phyloP scores from a whole-genome alignment of 257 asterid genomes.

The Solanum pinnatisectum region DNA sequence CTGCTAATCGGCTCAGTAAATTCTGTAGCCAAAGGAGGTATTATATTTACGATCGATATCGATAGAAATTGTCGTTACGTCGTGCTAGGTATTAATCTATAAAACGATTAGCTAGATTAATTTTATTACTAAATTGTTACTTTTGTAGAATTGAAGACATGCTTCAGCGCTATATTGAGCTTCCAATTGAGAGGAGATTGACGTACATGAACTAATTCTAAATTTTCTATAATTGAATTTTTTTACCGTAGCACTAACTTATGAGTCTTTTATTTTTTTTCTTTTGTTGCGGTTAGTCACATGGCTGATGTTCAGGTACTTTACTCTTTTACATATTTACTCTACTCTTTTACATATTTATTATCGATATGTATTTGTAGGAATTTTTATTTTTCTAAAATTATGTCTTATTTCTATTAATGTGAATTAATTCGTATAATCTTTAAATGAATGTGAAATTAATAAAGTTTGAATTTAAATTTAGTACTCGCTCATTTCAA shows the following conservation, averaged over 20 bases:
- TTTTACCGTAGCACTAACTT: background rate
- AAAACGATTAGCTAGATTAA: background rate
- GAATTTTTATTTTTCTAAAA: background rate
- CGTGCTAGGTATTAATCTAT: background rate
- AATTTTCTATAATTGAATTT: background rate
- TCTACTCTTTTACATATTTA: background rate
- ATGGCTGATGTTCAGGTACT: conserved; percentile 39
- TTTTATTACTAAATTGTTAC: background rate
- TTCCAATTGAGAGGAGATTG: conserved; percentile 40
- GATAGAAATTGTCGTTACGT: background rate
- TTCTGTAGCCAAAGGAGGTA: conserved; percentile 27
- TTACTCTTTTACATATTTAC: background rate
- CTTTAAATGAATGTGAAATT: background rate
- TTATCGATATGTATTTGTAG: too few species aligned
- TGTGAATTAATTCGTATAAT: background rate
- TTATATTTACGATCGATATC: background rate
- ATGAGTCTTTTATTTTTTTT: background rate
- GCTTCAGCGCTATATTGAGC: conserved; percentile 25
- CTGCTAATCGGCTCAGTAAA: conserved; percentile 47
- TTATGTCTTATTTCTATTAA: too few species aligned
- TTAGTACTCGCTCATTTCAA: background rate
- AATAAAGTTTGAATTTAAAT: too few species aligned
- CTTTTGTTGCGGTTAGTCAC: conserved; percentile 22
- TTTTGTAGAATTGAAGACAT: conserved; percentile 42
- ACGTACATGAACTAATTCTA: conserved; percentile 7